These are phyloP conservation scores for Trapa bicornis DNA, from an alignment of 345 rosid genomes.

Conservation along the genomic window DNA sequence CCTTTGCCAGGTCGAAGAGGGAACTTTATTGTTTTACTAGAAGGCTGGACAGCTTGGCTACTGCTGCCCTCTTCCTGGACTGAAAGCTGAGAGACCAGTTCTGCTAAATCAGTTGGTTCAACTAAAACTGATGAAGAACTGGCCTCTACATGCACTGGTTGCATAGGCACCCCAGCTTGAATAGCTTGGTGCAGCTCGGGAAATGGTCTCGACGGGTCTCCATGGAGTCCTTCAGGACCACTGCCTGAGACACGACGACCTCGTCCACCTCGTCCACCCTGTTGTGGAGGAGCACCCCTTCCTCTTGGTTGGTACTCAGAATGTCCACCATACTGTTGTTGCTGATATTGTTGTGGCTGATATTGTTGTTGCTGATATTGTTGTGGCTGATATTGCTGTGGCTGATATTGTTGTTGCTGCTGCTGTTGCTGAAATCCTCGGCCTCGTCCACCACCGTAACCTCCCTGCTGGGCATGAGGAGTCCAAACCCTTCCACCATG, in stretches of 20 bases:
- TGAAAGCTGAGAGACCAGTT: slow-evolving; percentile 41
- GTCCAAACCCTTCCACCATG: slow-evolving; percentile 50
- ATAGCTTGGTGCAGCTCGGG: slow-evolving; percentile 99
- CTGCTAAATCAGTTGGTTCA: slow-evolving; percentile 26
- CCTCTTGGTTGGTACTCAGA: slow-evolving; percentile 66
- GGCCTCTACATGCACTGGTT: slow-evolving; percentile 38
- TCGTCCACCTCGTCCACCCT: slow-evolving; percentile 26
- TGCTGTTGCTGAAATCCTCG: slow-evolving; percentile 27
- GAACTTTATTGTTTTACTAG: slow-evolving; percentile 46
- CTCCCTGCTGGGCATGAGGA: slow-evolving; percentile 56
- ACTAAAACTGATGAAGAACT: slow-evolving; percentile 38
- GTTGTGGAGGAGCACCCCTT: slow-evolving; percentile 58
- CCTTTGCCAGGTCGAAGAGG: slow-evolving; percentile 45
- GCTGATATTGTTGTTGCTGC: slow-evolving; percentile 19
- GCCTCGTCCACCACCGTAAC: slow-evolving; percentile 47
- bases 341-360: slow-evolving; percentile 17
- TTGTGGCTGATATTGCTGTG: slow-evolving; percentile 20
- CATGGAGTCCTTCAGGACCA: slow-evolving; percentile 43
- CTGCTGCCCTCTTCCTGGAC: slow-evolving; percentile 36
- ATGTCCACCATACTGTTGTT: slow-evolving; percentile 32
- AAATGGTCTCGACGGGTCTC: slow-evolving; percentile 47
- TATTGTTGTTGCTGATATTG: slow-evolving; percentile 13
- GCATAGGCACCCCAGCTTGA: slow-evolving; percentile 46
- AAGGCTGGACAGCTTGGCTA: slow-evolving; percentile 54
- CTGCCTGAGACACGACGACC: slow-evolving; percentile 18